Evolutionary conservation across 352 stramenopile genomes (phyloP).

Genomic region (Globisporangium irregulare): DNA sequence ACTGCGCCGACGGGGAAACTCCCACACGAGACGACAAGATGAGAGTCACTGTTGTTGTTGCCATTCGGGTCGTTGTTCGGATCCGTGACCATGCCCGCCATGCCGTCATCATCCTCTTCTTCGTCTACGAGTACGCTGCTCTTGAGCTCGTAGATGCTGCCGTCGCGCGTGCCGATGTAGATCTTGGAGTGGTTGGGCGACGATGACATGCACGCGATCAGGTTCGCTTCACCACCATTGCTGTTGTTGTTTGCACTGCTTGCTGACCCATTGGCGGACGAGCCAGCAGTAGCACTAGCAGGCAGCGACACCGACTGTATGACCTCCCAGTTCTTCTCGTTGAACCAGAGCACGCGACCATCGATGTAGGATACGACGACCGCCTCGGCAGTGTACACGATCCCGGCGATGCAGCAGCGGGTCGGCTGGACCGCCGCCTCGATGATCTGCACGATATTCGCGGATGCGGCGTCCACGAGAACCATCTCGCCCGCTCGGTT

Average conservation of each 20-base stretch:
- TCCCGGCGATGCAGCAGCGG: conserved; percentile 35
- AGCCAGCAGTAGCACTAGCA: conserved; percentile 4
- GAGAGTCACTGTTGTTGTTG: conserved; percentile 17
- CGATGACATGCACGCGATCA: conserved; percentile 38
- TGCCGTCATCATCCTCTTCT: conserved; percentile 50
- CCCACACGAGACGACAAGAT: conserved; percentile 42
- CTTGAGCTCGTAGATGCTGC: conserved; percentile 64
- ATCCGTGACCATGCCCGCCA: neutral
- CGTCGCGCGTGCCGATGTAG: conserved; percentile 52
- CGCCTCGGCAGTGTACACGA: conserved; percentile 55
- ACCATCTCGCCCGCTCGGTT: conserved; percentile 58
- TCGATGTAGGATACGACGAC: conserved; percentile 51
- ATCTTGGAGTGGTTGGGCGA: conserved; percentile 57
- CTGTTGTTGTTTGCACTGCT: neutral
- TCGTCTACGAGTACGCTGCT: conserved; percentile 49
- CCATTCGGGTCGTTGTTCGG: neutral
- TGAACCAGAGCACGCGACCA: conserved; percentile 47
- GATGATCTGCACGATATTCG: conserved; percentile 31
- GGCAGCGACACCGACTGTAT: conserved; percentile 33
- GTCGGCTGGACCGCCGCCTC: conserved; percentile 29
- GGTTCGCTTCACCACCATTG: neutral
- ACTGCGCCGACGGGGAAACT: conserved; percentile 49
- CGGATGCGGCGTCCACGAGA: conserved; percentile 37
- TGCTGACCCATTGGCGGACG: neutral
- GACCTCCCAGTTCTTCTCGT: conserved; percentile 39